These are phyloP conservation scores for Blumeriella jaapii DNA, from an alignment of 2,329 filamentous ascomycete species.

Conservation along the genomic window DNA sequence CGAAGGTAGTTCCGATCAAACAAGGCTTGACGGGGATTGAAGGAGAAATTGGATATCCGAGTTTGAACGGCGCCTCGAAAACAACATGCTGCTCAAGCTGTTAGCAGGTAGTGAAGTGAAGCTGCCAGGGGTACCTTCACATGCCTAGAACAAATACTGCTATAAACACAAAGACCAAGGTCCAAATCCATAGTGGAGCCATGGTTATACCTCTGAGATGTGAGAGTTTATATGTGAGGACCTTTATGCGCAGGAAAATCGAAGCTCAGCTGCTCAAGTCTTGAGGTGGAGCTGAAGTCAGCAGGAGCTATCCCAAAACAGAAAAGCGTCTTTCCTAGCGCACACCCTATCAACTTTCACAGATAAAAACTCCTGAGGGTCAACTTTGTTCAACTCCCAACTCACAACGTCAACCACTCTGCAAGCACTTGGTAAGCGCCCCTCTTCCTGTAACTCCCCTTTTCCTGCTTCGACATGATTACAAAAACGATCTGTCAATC, in stretches of 20 bases:
- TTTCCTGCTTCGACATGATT: conserved; percentile 43
- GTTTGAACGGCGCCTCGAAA: no score
- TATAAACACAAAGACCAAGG: conserved; percentile 16
- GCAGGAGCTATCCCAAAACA: neutral
- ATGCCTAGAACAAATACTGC: conserved; percentile 23
- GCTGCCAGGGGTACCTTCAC: no score
- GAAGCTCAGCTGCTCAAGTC: no score
- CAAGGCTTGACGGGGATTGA: conserved; percentile 22
- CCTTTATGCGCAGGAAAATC: no score
- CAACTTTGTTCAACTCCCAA: no score
- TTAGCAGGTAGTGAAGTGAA: no score
- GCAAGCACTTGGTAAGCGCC: conserved; percentile 7
- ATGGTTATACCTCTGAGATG: no score
- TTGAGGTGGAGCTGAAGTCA: no score
- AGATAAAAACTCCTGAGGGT: no score
- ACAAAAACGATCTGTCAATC: conserved; percentile 70
- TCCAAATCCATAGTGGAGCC: conserved; percentile 17
- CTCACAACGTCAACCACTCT: conserved; percentile 5
- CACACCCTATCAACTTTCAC: no score
- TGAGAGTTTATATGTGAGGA: no score
- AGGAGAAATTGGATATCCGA: conserved; percentile 16
- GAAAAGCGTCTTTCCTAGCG: neutral
- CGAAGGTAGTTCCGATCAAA: conserved; percentile 26
- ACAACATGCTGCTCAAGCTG: no score
- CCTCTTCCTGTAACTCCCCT: conserved; percentile 1